Evolutionary conservation across 2,329 filamentous ascomycete species (phyloP).

Genomic region (Neurospora sp.): DNA sequence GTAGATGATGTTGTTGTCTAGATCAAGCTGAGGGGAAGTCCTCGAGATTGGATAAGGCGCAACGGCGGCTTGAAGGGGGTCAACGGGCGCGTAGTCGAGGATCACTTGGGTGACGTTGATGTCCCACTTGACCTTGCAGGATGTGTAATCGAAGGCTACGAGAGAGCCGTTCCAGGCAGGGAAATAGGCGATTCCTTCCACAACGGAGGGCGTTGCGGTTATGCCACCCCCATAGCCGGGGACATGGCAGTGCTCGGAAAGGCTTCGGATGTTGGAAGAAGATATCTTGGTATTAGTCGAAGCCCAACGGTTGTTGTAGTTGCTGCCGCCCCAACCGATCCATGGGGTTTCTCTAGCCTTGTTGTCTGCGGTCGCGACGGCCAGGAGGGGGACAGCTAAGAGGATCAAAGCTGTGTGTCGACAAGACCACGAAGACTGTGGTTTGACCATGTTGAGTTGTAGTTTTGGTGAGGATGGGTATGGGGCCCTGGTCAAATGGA

Average conservation of each 20-base stretch:
- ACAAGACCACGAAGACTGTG: neutral
- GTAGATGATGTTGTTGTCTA: constrained; percentile 20
- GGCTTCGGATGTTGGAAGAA: constrained; percentile 4
- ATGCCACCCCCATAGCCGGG: constrained; percentile 7
- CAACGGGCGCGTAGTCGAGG: constrained; percentile 7
- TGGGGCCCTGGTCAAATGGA: neutral
- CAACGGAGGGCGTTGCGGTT: constrained; percentile 13
- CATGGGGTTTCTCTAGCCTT: neutral
- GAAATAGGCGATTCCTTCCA: constrained; percentile 17
- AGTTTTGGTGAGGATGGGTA: neutral
- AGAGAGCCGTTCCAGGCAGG: constrained; percentile 23
- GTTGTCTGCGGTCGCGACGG: neutral
- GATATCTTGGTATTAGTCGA: constrained; percentile 6
- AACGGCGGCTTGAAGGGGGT: constrained; percentile 1
- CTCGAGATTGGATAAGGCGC: constrained; percentile 2
- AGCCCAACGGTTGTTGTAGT: constrained; percentile 15
- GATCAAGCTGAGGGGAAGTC: constrained; percentile 13
- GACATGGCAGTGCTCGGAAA: constrained; percentile 9
- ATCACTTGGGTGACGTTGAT: constrained; percentile 22
- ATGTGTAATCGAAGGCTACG: constrained; percentile 22
- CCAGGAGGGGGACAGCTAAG: neutral
- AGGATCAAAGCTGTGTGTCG: neutral
- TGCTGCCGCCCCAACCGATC: constrained; percentile 13
- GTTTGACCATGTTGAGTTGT: neutral
- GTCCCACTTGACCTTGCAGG: constrained; percentile 20